Evolutionary conservation across 768 basidiomycete genomes (phyloP), one percentile per base, ranked within the genome.

Genomic region (Trametes coccinea): DNA sequence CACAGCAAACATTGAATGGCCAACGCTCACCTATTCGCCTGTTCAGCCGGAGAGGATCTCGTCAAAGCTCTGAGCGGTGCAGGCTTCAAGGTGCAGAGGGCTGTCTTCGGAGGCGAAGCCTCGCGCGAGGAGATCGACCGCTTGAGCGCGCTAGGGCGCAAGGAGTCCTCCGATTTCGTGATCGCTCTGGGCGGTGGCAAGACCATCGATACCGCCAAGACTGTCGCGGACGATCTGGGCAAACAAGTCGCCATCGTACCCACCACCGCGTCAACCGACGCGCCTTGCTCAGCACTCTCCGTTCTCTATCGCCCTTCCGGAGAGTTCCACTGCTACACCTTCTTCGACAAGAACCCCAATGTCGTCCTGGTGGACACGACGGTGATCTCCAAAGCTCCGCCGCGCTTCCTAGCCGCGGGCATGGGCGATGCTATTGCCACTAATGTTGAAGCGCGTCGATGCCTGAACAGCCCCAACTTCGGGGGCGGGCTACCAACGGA

Each of bases 361-460:
- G 48, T 70, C 62, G 71, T 71, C 8, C 67, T 71, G 59, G 72
- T 73, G 56, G 72, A 73, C 65, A 73, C 72, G 56, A 70, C 65
- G 60, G 70, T 73, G 63, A 60, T 70, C 65, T 64, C 68, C 40
- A 57, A 67, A 31, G 72, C 72, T 4, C 72, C 72, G 11, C 46
- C 67, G 22, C 69, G 72, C 59, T 73, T 71, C 69, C 67, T 73
- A 53, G 68, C 69, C 4, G 64, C 71, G 39, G 72, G 72, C 43
- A 72, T 73, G 65, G 72, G 72, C 60, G 72, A 73, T 61, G 72
- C 72, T 29, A 55, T 73, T 62, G 72, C 72, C 45, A 73, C 72
- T 50, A 70, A 73, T 66, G 65, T 71, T 67, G 72, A 73, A 62
- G 72, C 72, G 37, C 65, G 66, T 34, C 48, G 52, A 22, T 62